Percentiles rank a stretch among this genome's conserved stretches.
Evolutionary conservation across 805 yeast species (phyloP).

Genomic region (Saccharomycopsis schoenii): DNA sequence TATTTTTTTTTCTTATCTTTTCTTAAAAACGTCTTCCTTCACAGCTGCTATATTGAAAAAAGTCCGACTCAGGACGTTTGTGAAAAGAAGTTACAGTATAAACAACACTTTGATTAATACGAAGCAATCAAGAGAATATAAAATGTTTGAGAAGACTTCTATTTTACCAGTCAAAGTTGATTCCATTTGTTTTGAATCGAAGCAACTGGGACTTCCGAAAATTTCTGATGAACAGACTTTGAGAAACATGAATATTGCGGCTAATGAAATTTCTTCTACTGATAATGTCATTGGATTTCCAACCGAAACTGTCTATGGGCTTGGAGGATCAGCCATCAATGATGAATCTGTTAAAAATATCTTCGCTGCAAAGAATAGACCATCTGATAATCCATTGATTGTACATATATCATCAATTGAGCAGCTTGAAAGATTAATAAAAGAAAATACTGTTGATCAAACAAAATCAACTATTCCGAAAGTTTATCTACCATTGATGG

Average conservation of each 20-base stretch:
- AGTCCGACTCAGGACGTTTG: background rate
- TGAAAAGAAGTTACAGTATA: background rate
- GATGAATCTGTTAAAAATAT: conserved; percentile 69
- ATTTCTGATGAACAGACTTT: conserved; percentile 36
- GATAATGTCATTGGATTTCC: conserved; percentile 81
- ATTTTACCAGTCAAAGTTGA: conserved; percentile 6
- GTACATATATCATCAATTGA: conserved; percentile 74
- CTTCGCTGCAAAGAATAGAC: conserved; percentile 84
- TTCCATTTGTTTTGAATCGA: conserved; percentile 11
- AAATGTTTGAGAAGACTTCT: background rate
- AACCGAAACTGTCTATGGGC: conserved; percentile 94
- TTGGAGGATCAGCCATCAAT: conserved; percentile 77
- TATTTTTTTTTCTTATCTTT: background rate
- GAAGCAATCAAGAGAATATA: background rate
- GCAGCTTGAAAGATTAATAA: conserved; percentile 56
- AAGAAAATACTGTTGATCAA: conserved; percentile 26
- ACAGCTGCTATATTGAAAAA: background rate
- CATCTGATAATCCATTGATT: conserved; percentile 90
- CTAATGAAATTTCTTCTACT: conserved; percentile 25
- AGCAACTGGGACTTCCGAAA: conserved; percentile 22
- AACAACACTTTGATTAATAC: background rate
- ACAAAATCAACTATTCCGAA: conserved; percentile 47
- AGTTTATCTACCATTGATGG: conserved; percentile 53
- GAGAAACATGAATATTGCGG: conserved; percentile 38
- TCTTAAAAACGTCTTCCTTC: background rate